These are phyloP conservation scores for Oryza glumipatula DNA, from an alignment of 176 grass and related monocot genomes.

Conservation along the genomic window DNA sequence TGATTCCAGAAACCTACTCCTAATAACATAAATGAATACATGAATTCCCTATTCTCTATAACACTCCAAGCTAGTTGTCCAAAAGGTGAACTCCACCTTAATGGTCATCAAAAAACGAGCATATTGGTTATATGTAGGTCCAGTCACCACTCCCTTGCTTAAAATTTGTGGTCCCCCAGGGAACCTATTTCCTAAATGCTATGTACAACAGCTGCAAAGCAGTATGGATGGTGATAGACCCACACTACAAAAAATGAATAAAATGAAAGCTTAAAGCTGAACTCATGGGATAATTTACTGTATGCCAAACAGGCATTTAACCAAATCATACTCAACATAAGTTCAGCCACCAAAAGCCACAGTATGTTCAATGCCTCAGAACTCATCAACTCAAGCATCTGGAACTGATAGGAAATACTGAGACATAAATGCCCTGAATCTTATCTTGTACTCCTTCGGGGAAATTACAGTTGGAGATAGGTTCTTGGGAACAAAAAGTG, in stretches of 20 bases:
- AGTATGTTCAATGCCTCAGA: constrained; percentile 33
- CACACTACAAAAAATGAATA: constrained; percentile 20
- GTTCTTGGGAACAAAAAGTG: constrained; percentile 82
- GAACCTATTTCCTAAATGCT: constrained; percentile 35
- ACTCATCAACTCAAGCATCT: constrained; percentile 48
- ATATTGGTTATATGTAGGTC: constrained; percentile 19
- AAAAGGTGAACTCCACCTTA: constrained; percentile 2
- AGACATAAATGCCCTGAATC: constrained; percentile 81
- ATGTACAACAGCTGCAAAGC: constrained; percentile 52
- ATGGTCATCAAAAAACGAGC: constrained; percentile 26
- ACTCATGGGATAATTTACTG: constrained; percentile 24
- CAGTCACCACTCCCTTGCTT: constrained; percentile 20
- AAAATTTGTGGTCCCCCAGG: constrained; percentile 37
- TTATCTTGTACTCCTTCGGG: constrained; percentile 78
- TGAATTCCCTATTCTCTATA: neutral
- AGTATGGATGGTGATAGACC: constrained; percentile 41
- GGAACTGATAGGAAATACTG: constrained; percentile 65
- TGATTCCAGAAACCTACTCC: constrained; percentile 10
- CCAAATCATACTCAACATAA: constrained; percentile 13
- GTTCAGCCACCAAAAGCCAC: constrained; percentile 19
- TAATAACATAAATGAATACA: constrained; percentile 21
- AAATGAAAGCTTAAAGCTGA: constrained; percentile 14
- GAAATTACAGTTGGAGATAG: constrained; percentile 81
- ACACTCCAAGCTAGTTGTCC: neutral
- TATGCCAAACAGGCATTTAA: constrained; percentile 17